Conservation (phyloP, 192 early-diverging fungal genomes). For the Spizellomyces sp. region DNA sequence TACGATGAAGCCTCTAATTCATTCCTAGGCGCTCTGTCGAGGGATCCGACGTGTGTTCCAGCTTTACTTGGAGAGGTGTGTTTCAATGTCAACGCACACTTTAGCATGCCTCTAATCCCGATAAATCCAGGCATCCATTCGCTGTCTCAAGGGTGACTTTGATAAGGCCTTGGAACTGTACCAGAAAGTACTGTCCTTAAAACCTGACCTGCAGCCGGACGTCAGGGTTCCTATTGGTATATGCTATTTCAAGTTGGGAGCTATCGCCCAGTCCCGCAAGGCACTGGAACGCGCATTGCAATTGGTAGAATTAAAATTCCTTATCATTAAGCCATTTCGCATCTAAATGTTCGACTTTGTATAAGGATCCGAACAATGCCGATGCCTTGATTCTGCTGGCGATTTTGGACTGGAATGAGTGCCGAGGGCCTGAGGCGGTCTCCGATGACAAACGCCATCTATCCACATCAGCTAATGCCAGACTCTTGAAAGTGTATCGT, state of each 20-base stretch:
- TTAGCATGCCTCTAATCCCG: not conserved
- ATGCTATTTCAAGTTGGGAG: conserved; percentile 77
- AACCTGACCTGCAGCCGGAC: conserved; percentile 65
- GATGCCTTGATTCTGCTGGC: conserved; percentile 75
- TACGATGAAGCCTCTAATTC: conserved; percentile 56
- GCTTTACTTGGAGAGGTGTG: conserved; percentile 63
- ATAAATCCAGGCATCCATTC: conserved; percentile 55
- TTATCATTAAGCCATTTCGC: not conserved
- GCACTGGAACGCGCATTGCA: conserved; percentile 74
- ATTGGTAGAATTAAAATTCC: conserved; percentile 45
- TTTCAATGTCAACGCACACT: not conserved
- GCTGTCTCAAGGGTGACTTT: conserved; percentile 64
- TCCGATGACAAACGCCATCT: conserved; percentile 37
- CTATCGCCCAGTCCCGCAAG: conserved; percentile 63
- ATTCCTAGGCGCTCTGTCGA: conserved; percentile 51
- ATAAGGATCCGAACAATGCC: conserved; percentile 62
- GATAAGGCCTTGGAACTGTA: conserved; percentile 71
- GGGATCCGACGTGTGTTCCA: conserved; percentile 47
- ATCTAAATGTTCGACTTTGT: not conserved
- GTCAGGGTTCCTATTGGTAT: conserved; percentile 84
- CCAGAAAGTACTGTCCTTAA: conserved; percentile 69
- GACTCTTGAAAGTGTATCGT: conserved; percentile 54
- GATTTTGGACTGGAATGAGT: conserved; percentile 79
- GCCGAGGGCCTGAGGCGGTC: conserved; percentile 4
- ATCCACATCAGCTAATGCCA: conserved; percentile 4